Conservation (phyloP, 768 basidiomycete species). For the Pilatotrama ljubarskyi region DNA sequence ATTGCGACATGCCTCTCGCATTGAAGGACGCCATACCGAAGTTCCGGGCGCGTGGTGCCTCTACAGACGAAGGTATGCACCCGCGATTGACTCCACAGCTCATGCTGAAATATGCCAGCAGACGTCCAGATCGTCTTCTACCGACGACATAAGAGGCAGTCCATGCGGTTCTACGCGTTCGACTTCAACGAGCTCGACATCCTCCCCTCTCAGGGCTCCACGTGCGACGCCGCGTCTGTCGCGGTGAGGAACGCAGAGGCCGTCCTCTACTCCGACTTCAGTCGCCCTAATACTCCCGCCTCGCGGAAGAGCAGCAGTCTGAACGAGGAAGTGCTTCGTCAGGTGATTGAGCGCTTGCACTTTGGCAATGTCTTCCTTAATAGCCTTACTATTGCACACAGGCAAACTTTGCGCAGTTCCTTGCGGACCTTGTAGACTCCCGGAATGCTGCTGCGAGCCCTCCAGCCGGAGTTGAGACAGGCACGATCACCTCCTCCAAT, state of each 20-base stretch:
- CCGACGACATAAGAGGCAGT: conserved; percentile 49
- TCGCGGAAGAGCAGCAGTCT: neutral
- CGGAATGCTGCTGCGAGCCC: neutral
- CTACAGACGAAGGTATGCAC: neutral
- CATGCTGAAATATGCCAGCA: neutral
- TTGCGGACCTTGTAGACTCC: conserved; percentile 10
- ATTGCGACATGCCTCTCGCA: neutral
- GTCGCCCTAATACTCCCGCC: neutral
- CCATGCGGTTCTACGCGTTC: conserved; percentile 67
- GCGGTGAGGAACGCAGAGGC: neutral
- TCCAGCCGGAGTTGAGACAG: too few relatives aligned
- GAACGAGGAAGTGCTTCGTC: conserved; percentile 6
- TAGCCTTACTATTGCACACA: neutral
- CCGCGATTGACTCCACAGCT: too few relatives aligned
- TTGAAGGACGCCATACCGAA: neutral
- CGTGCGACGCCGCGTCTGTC: neutral
- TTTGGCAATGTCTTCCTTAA: neutral
- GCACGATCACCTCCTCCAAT: too few relatives aligned
- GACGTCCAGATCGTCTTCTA: conserved; percentile 35
- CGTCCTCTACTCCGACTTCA: neutral
- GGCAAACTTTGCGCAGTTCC: conserved; percentile 17
- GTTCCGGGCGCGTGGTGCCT: neutral
- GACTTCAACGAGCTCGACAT: conserved; percentile 33
- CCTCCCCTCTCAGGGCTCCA: conserved; percentile 23
- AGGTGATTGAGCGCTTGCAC: neutral